These are phyloP conservation scores for Prunus padus DNA, from an alignment of 306 rosid genomes.

Conservation along the genomic window DNA sequence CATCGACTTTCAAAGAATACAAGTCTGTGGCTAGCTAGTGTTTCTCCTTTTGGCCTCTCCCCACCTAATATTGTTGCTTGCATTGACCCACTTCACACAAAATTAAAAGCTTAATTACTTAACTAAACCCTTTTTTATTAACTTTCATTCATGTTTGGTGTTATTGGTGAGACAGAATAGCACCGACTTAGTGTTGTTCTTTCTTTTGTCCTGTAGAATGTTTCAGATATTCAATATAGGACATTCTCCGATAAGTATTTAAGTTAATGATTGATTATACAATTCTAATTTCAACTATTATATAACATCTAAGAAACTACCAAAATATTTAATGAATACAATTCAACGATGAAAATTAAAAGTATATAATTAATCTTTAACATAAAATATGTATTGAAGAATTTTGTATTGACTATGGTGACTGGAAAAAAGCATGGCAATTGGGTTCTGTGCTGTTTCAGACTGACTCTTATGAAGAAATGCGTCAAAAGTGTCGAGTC, in stretches of 20 bases:
- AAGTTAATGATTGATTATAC: too few species aligned
- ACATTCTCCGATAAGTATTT: too few species aligned
- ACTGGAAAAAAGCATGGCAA: not conserved
- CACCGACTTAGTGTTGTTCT: not conserved
- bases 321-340: too few species aligned
- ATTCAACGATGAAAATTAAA: too few species aligned
- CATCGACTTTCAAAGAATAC: constrained; percentile 19
- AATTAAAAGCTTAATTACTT: not conserved
- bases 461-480: not conserved
- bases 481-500: not conserved
- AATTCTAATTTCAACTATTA: too few species aligned
- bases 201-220: not conserved
- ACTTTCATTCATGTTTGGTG: not conserved
- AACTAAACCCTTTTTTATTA: not conserved
- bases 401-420: not conserved
- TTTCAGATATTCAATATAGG: too few species aligned
- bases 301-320: too few species aligned
- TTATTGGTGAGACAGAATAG: not conserved
- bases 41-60: constrained; percentile 14
- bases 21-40: not conserved
- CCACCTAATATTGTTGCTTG: constrained; percentile 4
- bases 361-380: too few species aligned
- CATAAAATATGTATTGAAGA: too few species aligned
- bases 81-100: constrained; percentile 1
- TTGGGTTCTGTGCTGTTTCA: not conserved